Conservation (phyloP, 805 yeast species). For the Millerozyma acaciae region DNA sequence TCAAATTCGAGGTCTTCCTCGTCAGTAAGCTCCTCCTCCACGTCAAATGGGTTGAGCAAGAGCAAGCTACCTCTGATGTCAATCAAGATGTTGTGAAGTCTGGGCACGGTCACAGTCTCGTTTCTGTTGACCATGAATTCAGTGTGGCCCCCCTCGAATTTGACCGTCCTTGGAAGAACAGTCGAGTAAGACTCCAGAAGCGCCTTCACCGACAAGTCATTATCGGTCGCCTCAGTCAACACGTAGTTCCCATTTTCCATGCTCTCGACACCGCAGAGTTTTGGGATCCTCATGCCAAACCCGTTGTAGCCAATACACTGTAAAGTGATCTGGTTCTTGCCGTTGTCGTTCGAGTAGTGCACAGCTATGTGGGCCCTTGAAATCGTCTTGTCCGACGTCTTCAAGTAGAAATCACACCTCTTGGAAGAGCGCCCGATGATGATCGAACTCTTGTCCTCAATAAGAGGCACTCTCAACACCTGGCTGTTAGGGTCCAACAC, state of each 20-base stretch:
- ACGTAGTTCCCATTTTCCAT: slow-evolving; percentile 18
- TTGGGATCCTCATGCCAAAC: slow-evolving; percentile 61
- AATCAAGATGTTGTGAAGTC: slow-evolving; percentile 54
- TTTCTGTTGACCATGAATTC: slow-evolving; percentile 56
- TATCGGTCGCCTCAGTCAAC: slow-evolving; percentile 20
- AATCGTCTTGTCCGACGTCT: slow-evolving; percentile 49
- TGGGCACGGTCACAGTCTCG: slow-evolving; percentile 65
- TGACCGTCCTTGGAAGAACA: slow-evolving; percentile 32
- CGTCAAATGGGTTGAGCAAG: slow-evolving; percentile 45
- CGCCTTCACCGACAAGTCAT: slow-evolving; percentile 16
- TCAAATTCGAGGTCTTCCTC: slow-evolving; percentile 34
- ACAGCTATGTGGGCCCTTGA: slow-evolving; percentile 65
- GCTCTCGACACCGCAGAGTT: slow-evolving; percentile 29
- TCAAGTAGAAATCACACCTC: slow-evolving; percentile 48
- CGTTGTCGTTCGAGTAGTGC: slow-evolving; percentile 30
- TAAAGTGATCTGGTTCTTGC: slow-evolving; percentile 40
- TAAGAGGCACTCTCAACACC: slow-evolving; percentile 38
- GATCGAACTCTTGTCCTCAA: slow-evolving; percentile 33
- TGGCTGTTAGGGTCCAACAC: slow-evolving; percentile 29
- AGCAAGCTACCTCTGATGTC: slow-evolving; percentile 70
- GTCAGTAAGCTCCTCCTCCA: slow-evolving; percentile 42
- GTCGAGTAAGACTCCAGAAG: slow-evolving; percentile 7
- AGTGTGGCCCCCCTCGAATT: slow-evolving; percentile 40
- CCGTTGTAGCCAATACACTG: slow-evolving; percentile 86
- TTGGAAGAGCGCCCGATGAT: slow-evolving; percentile 68